Percentiles rank a stretch among this genome's conserved stretches.
Conservation (phyloP, 139 green algal species). For the Closterium sp. region DNA sequence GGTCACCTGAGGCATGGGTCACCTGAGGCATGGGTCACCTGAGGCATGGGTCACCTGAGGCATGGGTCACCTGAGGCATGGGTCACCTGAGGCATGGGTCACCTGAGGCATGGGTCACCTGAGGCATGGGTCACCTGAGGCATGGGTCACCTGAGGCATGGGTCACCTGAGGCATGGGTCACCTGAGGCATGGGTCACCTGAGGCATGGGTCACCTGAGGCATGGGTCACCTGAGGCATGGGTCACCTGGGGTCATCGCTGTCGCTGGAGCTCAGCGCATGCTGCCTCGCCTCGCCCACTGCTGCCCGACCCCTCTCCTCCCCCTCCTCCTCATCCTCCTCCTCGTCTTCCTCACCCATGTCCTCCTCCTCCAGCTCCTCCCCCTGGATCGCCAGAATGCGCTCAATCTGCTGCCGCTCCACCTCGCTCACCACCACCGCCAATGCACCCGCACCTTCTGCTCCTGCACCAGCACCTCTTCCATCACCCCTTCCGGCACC, state of each 20-base stretch:
- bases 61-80: too few species aligned
- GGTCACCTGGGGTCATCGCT: neutral
- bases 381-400: neutral
- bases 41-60: too few species aligned
- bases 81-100: too few species aligned
- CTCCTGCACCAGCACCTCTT: neutral
- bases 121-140: too few species aligned
- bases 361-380: conserved; percentile 38
- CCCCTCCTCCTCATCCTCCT: neutral
- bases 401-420: conserved; percentile 27
- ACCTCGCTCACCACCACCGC: neutral
- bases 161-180: too few species aligned
- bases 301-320: neutral
- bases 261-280: neutral
- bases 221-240: too few species aligned
- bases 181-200: too few species aligned
- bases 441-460: neutral
- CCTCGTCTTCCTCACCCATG: neutral
- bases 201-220: too few species aligned
- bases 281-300: neutral
- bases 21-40: too few species aligned
- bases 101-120: too few species aligned
- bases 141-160: too few species aligned
- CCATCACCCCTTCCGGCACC: neutral
- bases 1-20: too few species aligned